Conservation (phyloP, 2,329 filamentous ascomycete genomes). For the Colletotrichum coccodes region DNA sequence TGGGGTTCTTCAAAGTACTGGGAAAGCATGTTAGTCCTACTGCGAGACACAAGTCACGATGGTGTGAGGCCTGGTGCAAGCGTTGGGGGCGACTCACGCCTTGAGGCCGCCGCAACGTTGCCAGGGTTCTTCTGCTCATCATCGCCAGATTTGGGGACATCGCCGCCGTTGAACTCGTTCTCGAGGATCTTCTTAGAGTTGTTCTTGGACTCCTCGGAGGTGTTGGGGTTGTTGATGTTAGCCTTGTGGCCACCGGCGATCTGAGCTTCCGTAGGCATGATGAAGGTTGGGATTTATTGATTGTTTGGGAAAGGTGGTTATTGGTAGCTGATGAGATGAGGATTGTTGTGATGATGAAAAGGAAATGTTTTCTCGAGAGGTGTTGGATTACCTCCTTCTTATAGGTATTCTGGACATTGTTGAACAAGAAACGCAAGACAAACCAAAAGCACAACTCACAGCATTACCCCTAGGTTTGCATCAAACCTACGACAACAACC, state of each 20-base stretch:
- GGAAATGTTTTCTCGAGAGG: background rate
- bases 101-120: constrained; percentile 64
- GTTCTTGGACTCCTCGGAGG: constrained; percentile 64
- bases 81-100: constrained; percentile 53
- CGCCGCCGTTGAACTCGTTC: constrained; percentile 56
- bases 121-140: constrained; percentile 60
- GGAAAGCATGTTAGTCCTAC: constrained; percentile 2
- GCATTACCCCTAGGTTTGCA: background rate
- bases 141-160: constrained; percentile 46
- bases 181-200: constrained; percentile 64
- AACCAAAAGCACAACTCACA: background rate
- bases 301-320: background rate
- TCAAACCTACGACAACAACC: background rate
- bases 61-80: accelerated
- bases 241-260: constrained; percentile 69
- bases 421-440: too few species aligned
- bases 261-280: constrained; percentile 60
- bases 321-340: background rate
- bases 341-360: constrained; percentile 16
- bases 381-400: constrained; percentile 22
- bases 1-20: constrained; percentile 65
- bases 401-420: constrained; percentile 10
- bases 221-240: constrained; percentile 66
- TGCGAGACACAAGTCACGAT: background rate
- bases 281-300: constrained; percentile 35